Base-by-base conservation (phyloP, 129 eudicot species). In the Flaveria robusta region DNA sequence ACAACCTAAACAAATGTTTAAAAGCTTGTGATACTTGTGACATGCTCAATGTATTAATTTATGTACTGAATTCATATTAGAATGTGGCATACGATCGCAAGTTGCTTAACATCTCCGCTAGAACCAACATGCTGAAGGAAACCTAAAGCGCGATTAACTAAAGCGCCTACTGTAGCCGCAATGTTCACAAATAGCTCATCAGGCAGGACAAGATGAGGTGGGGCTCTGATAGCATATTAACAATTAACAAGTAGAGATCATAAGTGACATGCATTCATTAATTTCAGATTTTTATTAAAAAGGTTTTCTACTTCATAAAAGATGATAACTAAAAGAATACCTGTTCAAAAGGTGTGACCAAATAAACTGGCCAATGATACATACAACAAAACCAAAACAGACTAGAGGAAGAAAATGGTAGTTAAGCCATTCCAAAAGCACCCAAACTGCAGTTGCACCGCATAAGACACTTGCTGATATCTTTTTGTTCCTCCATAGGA, bases 401-500 rank as follows among this genome's bases (percentile, higher is more conserved):
- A 84, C 23, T n/a, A 94, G 84, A 43, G 97, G 71, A 24, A 91
- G 90, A 72, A 94, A 86, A 77, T 91, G 72, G 85, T 91, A 94
- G 70, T 94, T 86, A 2, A 94, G 92, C 97, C 96, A 94, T 85
- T 94, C 97, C 64, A 94, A 94, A 27, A 94, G 86, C 80, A 94
- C 91, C 98, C 98, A 94, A 65, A 86, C 58, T 27, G 78, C 86
- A 22, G 98, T 94, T 19, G 96, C 96, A 68, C 82, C 87, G 19
- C 55, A 62, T 59, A 93, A 67, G 51, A 88, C 87, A 63, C 96
- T 73, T 47, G 91, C 93, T 59, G 98, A 91, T 50, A 91, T 91
- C 85, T 94, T 94, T 82, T 94, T 94, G 87, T 94, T 87, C 91
- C 98, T 88, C 98, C 98, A 94, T 50, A 94, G 78, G 63, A 94